These are phyloP conservation scores for Wallacemonas sp. DNA, from an alignment of 208 protist genomes.

Conservation along the genomic window DNA sequence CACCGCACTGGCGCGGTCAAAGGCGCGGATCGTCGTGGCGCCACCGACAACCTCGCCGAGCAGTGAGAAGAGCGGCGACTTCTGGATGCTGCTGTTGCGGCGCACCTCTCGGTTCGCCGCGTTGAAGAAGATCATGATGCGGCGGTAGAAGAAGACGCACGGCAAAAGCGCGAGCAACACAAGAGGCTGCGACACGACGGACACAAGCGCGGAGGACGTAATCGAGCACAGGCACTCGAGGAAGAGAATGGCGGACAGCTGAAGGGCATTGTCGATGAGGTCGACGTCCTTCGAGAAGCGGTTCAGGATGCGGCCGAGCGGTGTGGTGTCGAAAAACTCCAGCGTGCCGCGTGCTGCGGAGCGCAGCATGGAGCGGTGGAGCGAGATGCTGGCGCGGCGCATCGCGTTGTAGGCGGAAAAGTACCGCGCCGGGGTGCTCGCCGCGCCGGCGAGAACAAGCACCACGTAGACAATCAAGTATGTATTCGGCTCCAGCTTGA, in stretches of 20 bases:
- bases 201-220: conserved; percentile 47
- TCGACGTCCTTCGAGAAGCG: conserved; percentile 94
- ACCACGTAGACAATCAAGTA: conserved; percentile 54
- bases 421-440: conserved; percentile 35
- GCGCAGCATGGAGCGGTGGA: conserved; percentile 54
- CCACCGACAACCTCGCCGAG: conserved; percentile 91
- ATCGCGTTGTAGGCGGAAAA: conserved; percentile 29
- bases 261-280: conserved; percentile 70
- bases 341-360: conserved; percentile 65
- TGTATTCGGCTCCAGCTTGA: conserved; percentile 17
- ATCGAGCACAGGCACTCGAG: conserved; percentile 46
- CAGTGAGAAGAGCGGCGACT: conserved; percentile 81
- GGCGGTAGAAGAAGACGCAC: conserved; percentile 63
- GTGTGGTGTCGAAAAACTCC: conserved; percentile 95
- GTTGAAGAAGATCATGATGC: conserved; percentile 68
- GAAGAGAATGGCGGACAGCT: conserved; percentile 45
- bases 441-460: conserved; percentile 28
- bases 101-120: conserved; percentile 77
- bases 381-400: conserved; percentile 23
- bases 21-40: conserved; percentile 81
- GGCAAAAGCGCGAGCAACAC: conserved; percentile 55
- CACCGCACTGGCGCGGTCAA: conserved; percentile 30
- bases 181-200: conserved; percentile 37
- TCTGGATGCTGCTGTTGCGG: conserved; percentile 73
- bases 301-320: conserved; percentile 94